Base-by-base conservation (phyloP, 352 stramenopile genomes). In the Pythium phragmitis region DNA sequence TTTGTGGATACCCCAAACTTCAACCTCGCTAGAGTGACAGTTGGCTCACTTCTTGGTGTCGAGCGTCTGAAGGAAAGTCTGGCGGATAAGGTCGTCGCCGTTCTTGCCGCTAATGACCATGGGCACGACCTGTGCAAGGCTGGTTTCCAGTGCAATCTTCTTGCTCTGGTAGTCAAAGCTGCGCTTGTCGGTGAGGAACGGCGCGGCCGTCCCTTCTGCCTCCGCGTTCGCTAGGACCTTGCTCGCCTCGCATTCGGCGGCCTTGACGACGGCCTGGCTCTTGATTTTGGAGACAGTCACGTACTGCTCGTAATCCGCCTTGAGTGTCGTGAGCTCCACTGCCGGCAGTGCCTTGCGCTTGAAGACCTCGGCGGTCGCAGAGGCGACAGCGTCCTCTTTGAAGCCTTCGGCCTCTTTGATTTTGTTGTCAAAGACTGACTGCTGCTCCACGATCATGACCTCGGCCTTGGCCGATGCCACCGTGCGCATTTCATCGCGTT, bases 91-190 rank as follows among this genome's bases (percentile, higher is more conserved):
- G 11, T 85, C 80, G 65, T 92, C 85, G 47, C 87, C 87, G 57
- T 90, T 89, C 62, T 93, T 91, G 63, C 87, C 87, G 63, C 81
- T 91, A 51, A 96, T 89, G 12, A 96, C 82, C 61, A 94, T 71
- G 12, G 85, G 83, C 16, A 90, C 73, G 11, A 69, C 69, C 57
- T 79, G 52, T 0, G 87, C 78, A 23, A 96, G 69, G 14, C 70
- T 61, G 14, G 76, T 73, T 61, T 94, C 77, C 21, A 96, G 67
- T 28, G 51, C 28, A 46, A 93, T 78, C 55, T 86, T 87, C 74
- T 92, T 92, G 54, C 72, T 67, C 52, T 90, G 76, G 69, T 90
- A 89, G 47, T 96, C 85, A 41, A 82, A 94, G 21, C 73, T 70
- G 34, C 87, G 85, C 69, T 96, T 96, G 28, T 88, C 81, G n/a